These are phyloP conservation scores for Fusarium sp. DNA, from an alignment of 2,329 filamentous ascomycete genomes.

Conservation along the genomic window DNA sequence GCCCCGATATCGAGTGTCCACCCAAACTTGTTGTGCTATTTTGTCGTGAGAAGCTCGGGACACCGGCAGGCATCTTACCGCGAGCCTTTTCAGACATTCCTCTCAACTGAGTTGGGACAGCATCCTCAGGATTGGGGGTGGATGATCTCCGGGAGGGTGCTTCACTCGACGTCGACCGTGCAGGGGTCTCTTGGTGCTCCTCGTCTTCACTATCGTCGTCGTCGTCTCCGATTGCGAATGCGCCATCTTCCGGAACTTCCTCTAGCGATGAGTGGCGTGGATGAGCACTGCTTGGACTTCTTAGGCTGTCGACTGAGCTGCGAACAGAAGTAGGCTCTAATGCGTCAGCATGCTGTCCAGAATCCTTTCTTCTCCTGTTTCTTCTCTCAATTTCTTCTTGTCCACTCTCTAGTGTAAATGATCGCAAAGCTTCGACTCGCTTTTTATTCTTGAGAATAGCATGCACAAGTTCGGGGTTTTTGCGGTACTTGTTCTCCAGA, in stretches of 20 bases:
- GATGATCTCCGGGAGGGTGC: conserved; percentile 75
- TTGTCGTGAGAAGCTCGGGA: conserved; percentile 86
- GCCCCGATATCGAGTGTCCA: conserved; percentile 69
- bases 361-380: conserved; percentile 76
- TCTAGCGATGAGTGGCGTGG: conserved; percentile 47
- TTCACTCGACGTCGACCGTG: conserved; percentile 73
- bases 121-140: conserved; percentile 76
- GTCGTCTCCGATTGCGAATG: conserved; percentile 91
- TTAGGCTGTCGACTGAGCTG: conserved; percentile 75
- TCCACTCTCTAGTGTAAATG: conserved; percentile 91
- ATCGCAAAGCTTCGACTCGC: conserved; percentile 84
- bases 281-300: conserved; percentile 64
- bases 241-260: conserved; percentile 70
- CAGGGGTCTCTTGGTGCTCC: conserved; percentile 66
- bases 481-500: conserved; percentile 86
- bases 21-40: conserved; percentile 87
- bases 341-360: conserved; percentile 61
- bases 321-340: conserved; percentile 63
- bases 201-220: conserved; percentile 69
- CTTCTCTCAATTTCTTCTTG: conserved; percentile 90
- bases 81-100: conserved; percentile 98
- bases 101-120: conserved; percentile 82
- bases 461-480: conserved; percentile 85
- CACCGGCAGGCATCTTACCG: conserved; percentile 91
- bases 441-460: conserved; percentile 83